Base-by-base conservation (phyloP, 2,329 filamentous ascomycete genomes). In the Ophiostoma piceae region DNA sequence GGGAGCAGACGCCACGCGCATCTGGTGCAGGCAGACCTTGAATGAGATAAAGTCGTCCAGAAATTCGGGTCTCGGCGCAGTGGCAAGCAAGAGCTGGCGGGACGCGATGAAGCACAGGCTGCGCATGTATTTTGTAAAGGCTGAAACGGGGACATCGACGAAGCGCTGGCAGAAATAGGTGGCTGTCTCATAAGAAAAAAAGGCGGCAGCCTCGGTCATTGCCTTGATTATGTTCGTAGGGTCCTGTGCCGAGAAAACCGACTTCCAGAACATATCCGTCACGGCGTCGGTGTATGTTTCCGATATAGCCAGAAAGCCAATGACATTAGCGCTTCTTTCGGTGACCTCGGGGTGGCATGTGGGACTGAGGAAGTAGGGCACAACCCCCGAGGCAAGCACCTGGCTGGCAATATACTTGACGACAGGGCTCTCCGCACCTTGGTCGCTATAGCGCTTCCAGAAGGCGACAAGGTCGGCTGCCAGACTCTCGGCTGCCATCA, bases 261-360 rank as follows among this genome's bases (percentile, higher is more conserved):
- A 92, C 71, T 89, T 87, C 94, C 94, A 98, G 72, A 97, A 86
- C 19, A 87, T 84, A 76, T 97, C 90, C 0, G 91, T 91, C 75
- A 96, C 90, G 26, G 84, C 79, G 43, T 87, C 79, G 0, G 85
- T 87, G 78, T 94, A 97, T 16, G 87, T 89, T 69, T 84, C 84
- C 0, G 92, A 95, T 16, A 95, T 90, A 29, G 92, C 86, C 68
- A 98, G 82, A 75, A 98, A 98, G 0, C 92, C 92, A 66, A 97
- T 83, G 68, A 98, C 91, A 73, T 97, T 96, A 57, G 85, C 84
- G 75, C 92, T 92, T 74, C 93, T 88, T 47, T 85, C 84, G 26
- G 96, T 95, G 68, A 98, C 87, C 76, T 97, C 93, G 0, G 94
- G 92, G 76, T 98, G 95, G 41, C 94, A 97, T 70, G 93, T 93